phyloP scores from a whole-genome alignment of 1,284 basidiomycete species.

The Sporisorium scitamineum region DNA sequence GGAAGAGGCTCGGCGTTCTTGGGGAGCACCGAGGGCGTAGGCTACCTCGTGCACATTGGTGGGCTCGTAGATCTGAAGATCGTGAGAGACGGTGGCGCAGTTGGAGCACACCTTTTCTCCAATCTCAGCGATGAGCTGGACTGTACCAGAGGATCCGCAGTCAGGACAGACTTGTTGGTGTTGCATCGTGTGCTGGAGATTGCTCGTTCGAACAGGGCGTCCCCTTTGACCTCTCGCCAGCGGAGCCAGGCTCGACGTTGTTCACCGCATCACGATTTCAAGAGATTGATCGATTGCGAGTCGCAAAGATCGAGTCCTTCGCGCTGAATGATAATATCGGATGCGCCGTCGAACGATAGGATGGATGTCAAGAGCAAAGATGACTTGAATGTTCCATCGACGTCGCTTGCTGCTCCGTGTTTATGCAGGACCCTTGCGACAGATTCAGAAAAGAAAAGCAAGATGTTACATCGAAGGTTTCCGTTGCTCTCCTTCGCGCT shows the following conservation, averaged over 20 bases:
- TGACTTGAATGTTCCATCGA: background rate
- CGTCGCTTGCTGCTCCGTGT: background rate
- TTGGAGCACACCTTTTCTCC: slow-evolving; percentile 27
- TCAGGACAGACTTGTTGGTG: slow-evolving; percentile 16
- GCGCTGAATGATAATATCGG: background rate
- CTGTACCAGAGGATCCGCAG: slow-evolving; percentile 18
- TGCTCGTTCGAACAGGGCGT: background rate
- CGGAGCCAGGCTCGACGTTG: background rate
- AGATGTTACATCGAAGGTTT: background rate
- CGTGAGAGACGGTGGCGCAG: slow-evolving; percentile 24
- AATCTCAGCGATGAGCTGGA: slow-evolving; percentile 18
- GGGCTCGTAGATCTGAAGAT: slow-evolving; percentile 34
- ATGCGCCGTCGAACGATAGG: background rate
- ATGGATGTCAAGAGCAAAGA: background rate
- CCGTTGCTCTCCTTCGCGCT: background rate
- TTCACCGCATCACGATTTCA: slow-evolving; percentile 6
- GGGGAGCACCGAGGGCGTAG: slow-evolving; percentile 23
- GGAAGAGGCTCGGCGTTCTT: background rate
- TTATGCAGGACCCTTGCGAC: background rate
- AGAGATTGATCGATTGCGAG: background rate
- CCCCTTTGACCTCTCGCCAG: background rate
- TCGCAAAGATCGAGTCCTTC: background rate
- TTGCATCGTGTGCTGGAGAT: slow-evolving; percentile 11
- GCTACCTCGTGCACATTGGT: slow-evolving; percentile 18
- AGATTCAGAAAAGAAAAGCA: background rate